Evolutionary conservation across 139 green algal species (phyloP).

Genomic region (Chlorella vulgaris): DNA sequence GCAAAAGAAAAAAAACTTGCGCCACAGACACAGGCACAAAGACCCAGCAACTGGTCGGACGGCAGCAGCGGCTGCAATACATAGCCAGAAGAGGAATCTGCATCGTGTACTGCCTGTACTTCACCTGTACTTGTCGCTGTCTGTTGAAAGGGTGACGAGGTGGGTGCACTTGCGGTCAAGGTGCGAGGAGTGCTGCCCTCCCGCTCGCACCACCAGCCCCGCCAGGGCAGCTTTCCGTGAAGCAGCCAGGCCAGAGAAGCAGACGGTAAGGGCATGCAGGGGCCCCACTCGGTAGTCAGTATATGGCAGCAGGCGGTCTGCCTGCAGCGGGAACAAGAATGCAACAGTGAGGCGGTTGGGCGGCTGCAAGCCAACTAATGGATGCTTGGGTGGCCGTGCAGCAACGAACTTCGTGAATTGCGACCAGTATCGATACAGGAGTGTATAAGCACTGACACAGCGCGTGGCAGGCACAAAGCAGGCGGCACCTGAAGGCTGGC

Average conservation of each 20-base stretch:
- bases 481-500: slow-evolving; percentile 18
- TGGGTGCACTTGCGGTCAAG: slow-evolving; percentile 47
- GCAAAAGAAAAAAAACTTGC: no score
- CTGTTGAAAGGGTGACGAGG: slow-evolving; percentile 31
- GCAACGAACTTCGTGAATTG: no score
- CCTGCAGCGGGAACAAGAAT: not conserved
- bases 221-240: slow-evolving; percentile 20
- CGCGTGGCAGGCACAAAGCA: no score
- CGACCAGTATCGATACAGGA: no score
- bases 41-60: no score
- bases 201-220: not conserved
- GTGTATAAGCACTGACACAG: no score
- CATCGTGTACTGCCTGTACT: not conserved
- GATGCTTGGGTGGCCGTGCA: no score
- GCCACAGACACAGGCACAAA: no score
- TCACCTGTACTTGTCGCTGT: slow-evolving; percentile 49
- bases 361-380: no score
- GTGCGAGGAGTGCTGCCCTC: slow-evolving; percentile 35
- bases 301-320: slow-evolving; percentile 15
- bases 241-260: slow-evolving; percentile 40
- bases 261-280: slow-evolving; percentile 37
- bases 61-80: no score
- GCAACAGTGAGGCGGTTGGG: not conserved
- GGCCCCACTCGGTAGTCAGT: slow-evolving; percentile 10
- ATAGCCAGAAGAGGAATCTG: no score